A percentile compares a stretch with the other conserved stretches of the same genome.
These are phyloP conservation scores for Alternaria infectoria DNA, from an alignment of 2,329 filamentous ascomycete species.

Conservation along the genomic window DNA sequence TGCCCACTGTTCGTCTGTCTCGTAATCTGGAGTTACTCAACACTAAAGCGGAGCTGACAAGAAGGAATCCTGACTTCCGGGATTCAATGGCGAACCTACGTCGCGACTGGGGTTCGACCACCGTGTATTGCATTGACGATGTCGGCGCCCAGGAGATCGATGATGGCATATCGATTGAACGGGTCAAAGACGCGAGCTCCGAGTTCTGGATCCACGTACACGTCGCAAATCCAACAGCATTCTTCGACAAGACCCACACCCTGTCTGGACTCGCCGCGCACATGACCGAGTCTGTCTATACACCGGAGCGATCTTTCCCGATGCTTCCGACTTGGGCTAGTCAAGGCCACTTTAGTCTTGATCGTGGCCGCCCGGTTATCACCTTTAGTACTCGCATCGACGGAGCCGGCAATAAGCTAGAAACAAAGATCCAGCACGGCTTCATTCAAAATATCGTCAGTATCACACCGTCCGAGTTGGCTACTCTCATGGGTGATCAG, in stretches of 20 bases:
- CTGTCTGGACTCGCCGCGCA: conserved; percentile 68
- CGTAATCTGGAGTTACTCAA: conserved; percentile 53
- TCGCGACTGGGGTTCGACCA: conserved; percentile 64
- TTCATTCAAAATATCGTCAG: conserved; percentile 61
- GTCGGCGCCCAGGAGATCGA: conserved; percentile 73
- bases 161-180: conserved; percentile 76
- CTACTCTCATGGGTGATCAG: conserved; percentile 45
- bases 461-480: conserved; percentile 55
- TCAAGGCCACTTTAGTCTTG: conserved; percentile 61
- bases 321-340: conserved; percentile 62
- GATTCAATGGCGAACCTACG: conserved; percentile 65
- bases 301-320: conserved; percentile 62
- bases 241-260: conserved; percentile 64
- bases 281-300: conserved; percentile 62
- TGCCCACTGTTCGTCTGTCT: conserved; percentile 56
- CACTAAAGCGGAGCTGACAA: conserved; percentile 33
- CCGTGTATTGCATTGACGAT: conserved; percentile 76
- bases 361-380: conserved; percentile 60
- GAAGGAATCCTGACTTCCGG: conserved; percentile 45
- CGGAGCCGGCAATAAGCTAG: conserved; percentile 58
- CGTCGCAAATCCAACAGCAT: conserved; percentile 78
- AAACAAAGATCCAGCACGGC: conserved; percentile 61
- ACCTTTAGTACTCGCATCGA: conserved; percentile 67
- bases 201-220: conserved; percentile 80
- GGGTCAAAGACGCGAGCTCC: conserved; percentile 55